phyloP scores from a whole-genome alignment of 2,329 filamentous ascomycete genomes.

The Helotiales sp. region DNA sequence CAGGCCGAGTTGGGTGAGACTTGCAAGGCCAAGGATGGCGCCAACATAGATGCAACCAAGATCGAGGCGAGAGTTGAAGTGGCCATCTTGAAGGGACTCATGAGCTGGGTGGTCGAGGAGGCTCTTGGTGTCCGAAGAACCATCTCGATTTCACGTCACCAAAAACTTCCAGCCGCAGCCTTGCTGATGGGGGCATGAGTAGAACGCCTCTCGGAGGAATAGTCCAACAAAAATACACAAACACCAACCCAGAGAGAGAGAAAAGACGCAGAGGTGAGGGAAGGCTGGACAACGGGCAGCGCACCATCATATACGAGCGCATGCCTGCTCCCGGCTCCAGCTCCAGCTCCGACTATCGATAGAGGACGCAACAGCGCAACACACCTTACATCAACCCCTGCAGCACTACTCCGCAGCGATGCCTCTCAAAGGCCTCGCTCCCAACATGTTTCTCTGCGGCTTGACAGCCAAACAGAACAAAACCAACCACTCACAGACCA shows the following conservation, averaged over 20 bases:
- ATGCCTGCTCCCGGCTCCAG: not conserved
- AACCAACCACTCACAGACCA: conserved; percentile 16
- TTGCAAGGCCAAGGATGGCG: conserved; percentile 45
- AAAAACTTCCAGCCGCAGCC: conserved; percentile 17
- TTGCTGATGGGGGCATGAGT: conserved; percentile 15
- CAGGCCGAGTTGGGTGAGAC: conserved; percentile 58
- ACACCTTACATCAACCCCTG: conserved; percentile 19
- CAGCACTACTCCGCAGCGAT: conserved; percentile 14
- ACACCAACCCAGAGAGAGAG: not conserved
- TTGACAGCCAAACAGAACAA: conserved; percentile 16
- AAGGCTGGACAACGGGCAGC: conserved; percentile 3
- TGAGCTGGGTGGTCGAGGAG: conserved; percentile 1
- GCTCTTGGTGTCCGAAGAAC: not conserved
- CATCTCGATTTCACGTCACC: conserved; percentile 11
- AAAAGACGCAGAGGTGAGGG: conserved; percentile 14
- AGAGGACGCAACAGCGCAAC: conserved; percentile 17
- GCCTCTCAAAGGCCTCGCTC: conserved; percentile 11
- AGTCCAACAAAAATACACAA: conserved; percentile 13
- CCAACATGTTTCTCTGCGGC: conserved; percentile 4
- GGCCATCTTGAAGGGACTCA: not conserved
- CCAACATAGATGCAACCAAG: not conserved
- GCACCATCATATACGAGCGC: conserved; percentile 19
- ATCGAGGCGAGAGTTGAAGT: conserved; percentile 1
- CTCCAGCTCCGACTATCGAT: conserved; percentile 17
- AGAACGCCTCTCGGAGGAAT: not conserved